Evolutionary conservation across 208 protist species (phyloP).

Genomic region (Trypanosoma scelopori): DNA sequence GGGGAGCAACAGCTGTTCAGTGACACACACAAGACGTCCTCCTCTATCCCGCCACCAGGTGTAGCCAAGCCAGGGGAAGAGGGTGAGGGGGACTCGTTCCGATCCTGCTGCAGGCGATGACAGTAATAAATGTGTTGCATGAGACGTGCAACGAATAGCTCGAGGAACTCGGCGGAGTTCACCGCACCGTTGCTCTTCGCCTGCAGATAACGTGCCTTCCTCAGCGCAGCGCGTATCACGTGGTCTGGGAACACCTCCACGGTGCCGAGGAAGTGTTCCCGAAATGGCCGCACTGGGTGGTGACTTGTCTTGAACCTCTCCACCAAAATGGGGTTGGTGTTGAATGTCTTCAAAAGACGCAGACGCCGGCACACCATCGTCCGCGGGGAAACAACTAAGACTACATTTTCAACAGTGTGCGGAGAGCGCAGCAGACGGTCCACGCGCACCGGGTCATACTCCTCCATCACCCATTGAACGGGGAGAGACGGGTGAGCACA

Average conservation of each 20-base stretch:
- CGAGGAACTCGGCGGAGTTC: constrained; percentile 42
- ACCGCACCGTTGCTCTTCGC: constrained; percentile 22
- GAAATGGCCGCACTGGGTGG: constrained; percentile 47
- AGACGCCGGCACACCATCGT: constrained; percentile 54
- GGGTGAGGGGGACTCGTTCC: background rate
- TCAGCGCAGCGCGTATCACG: constrained; percentile 41
- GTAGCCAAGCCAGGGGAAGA: too few species aligned
- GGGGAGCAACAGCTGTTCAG: background rate
- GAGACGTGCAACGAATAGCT: constrained; percentile 44
- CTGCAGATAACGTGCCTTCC: constrained; percentile 45
- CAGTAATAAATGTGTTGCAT: constrained; percentile 33
- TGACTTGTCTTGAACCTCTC: constrained; percentile 41
- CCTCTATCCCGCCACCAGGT: too few species aligned
- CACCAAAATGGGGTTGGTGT: constrained; percentile 49
- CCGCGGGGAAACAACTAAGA: constrained; percentile 67
- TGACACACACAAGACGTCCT: background rate
- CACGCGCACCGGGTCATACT: constrained; percentile 41
- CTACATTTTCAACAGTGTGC: constrained; percentile 60
- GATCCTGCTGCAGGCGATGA: background rate
- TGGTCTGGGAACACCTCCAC: constrained; percentile 42
- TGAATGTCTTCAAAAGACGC: constrained; percentile 56
- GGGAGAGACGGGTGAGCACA: constrained; percentile 47
- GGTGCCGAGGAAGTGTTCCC: constrained; percentile 29
- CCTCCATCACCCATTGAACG: constrained; percentile 72
- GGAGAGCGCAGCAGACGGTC: constrained; percentile 33